These are phyloP conservation scores for Aristolochia californica DNA, from an alignment of 164 flowering plant species.

Conservation along the genomic window DNA sequence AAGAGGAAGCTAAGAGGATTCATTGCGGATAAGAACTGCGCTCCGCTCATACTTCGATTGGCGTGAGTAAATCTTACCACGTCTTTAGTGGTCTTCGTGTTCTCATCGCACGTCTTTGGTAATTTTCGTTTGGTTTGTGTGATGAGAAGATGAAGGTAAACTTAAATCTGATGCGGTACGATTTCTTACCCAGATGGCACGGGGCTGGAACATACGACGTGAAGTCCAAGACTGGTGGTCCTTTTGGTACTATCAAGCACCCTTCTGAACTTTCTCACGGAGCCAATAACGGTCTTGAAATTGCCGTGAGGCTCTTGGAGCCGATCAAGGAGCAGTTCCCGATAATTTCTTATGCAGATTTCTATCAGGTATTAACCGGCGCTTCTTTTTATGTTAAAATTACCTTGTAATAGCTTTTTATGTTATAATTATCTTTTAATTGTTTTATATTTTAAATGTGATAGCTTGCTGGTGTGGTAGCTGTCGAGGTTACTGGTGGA, in stretches of 20 bases:
- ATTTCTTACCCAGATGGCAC: conserved; percentile 58
- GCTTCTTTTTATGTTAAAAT: background rate
- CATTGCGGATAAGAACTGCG: conserved; percentile 78
- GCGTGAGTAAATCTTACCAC: conserved; percentile 28
- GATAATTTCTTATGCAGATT: conserved; percentile 56
- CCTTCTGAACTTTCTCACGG: conserved; percentile 50
- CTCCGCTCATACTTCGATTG: conserved; percentile 81
- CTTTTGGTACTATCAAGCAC: conserved; percentile 80
- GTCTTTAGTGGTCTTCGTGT: background rate
- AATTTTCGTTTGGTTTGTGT: background rate
- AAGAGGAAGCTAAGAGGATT: conserved; percentile 80
- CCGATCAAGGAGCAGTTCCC: conserved; percentile 87
- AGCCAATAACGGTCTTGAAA: conserved; percentile 76
- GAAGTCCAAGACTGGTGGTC: conserved; percentile 74
- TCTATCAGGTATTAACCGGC: conserved; percentile 51
- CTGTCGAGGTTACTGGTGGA: conserved; percentile 82
- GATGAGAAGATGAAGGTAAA: background rate
- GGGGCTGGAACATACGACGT: conserved; percentile 88
- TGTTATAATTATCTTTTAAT: background rate
- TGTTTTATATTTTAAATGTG: background rate
- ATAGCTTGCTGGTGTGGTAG: conserved; percentile 87
- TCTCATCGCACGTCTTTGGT: background rate
- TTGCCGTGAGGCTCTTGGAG: conserved; percentile 68
- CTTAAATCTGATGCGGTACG: background rate
- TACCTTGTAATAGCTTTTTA: background rate